Percentiles rank a stretch among this genome's conserved stretches.
Conservation (phyloP, 2,329 filamentous ascomycete species). For the Colletotrichum orchidophilum region DNA sequence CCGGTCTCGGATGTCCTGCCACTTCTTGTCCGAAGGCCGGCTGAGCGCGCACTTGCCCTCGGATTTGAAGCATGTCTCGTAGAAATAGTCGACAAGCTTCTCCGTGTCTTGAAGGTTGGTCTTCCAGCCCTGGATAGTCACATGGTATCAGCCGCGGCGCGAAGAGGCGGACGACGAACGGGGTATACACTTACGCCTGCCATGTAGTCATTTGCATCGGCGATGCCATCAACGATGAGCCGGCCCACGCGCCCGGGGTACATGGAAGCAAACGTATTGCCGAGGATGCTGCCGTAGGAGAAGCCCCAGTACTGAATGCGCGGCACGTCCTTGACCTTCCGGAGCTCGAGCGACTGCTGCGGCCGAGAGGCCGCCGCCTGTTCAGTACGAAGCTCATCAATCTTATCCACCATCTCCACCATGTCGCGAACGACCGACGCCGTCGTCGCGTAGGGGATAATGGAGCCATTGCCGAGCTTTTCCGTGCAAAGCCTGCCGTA, state of each 20-base stretch:
- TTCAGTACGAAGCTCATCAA: conserved; percentile 45
- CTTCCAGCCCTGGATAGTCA: conserved; percentile 45
- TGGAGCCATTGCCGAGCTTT: conserved; percentile 37
- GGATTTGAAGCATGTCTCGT: conserved; percentile 46
- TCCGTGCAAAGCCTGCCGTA: conserved; percentile 42
- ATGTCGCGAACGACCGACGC: conserved; percentile 53
- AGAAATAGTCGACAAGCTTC: conserved; percentile 45
- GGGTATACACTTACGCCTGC: conserved; percentile 38
- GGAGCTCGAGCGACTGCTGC: not conserved
- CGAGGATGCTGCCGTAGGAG: conserved; percentile 53
- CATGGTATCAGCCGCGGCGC: not conserved
- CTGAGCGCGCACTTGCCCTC: conserved; percentile 43
- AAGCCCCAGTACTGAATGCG: conserved; percentile 59
- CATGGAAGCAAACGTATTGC: conserved; percentile 48
- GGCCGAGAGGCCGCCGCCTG: not conserved
- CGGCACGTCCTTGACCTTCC: conserved; percentile 18
- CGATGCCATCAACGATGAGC: conserved; percentile 52
- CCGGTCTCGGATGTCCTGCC: conserved; percentile 43
- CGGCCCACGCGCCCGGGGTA: conserved; percentile 49
- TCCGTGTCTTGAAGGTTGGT: conserved; percentile 50
- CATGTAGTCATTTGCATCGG: conserved; percentile 48
- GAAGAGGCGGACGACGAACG: too few relatives aligned
- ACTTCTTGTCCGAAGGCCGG: conserved; percentile 37
- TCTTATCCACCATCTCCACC: conserved; percentile 53
- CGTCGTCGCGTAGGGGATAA: conserved; percentile 47